These are phyloP conservation scores for Hyaloscypha finlandica DNA, from an alignment of 495 filamentous ascomycete species.

Conservation along the genomic window DNA sequence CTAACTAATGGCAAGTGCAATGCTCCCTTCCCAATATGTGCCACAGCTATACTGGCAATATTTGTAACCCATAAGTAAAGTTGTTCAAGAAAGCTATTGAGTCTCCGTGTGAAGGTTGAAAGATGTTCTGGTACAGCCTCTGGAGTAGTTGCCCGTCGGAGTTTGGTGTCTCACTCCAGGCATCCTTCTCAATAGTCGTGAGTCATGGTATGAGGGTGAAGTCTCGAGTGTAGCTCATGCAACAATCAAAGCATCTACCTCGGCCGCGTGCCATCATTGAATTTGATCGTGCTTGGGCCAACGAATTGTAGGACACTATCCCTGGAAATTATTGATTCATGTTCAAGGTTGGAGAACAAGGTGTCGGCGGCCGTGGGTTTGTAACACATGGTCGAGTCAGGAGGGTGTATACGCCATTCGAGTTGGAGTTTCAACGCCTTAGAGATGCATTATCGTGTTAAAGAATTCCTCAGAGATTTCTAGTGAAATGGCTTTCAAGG, in stretches of 20 bases:
- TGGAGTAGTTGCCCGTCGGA: slow-evolving; percentile 20
- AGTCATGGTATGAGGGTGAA: slow-evolving; percentile 31
- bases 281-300: slow-evolving; percentile 21
- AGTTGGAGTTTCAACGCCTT: slow-evolving; percentile 1
- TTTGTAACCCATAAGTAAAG: slow-evolving; percentile 30
- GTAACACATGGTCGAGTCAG: background rate
- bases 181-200: slow-evolving; percentile 10
- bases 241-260: slow-evolving; percentile 36
- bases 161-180: no score
- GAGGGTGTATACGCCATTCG: background rate
- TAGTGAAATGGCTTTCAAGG: background rate
- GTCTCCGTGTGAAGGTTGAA: slow-evolving; percentile 28
- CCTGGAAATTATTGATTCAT: slow-evolving; percentile 26
- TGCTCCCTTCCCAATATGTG: slow-evolving; percentile 34
- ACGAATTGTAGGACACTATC: slow-evolving; percentile 10
- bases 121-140: slow-evolving; percentile 33
- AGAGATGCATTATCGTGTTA: background rate
- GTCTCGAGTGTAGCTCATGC: slow-evolving; percentile 33
- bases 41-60: slow-evolving; percentile 34
- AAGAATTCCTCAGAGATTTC: background rate
- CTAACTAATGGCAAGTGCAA: slow-evolving; percentile 25
- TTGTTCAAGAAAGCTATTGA: slow-evolving; percentile 30
- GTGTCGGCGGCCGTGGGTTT: slow-evolving; percentile 22
- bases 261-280: slow-evolving; percentile 26
- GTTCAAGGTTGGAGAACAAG: slow-evolving; percentile 27